Percentiles rank a stretch among this genome's conserved stretches.
These are phyloP conservation scores for Rhizophagus sp. DNA, from an alignment of 192 early-diverging fungal species.

Conservation along the genomic window DNA sequence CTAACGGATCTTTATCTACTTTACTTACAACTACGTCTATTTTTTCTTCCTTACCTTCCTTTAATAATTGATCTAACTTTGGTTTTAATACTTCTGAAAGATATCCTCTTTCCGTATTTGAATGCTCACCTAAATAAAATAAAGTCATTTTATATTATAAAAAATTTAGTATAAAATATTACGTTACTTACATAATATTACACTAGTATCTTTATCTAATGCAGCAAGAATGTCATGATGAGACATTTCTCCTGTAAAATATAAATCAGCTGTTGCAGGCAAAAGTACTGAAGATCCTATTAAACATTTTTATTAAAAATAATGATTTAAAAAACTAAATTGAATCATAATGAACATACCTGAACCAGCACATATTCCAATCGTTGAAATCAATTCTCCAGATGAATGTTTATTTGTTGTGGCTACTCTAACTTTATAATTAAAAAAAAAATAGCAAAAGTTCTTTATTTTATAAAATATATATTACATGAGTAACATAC, in stretches of 20 bases:
- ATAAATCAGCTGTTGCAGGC: constrained; percentile 69
- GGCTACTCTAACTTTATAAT: constrained; percentile 65
- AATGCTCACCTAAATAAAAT: constrained; percentile 68
- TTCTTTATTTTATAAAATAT: not conserved
- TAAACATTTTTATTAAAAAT: not conserved
- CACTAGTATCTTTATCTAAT: constrained; percentile 71
- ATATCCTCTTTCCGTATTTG: constrained; percentile 91
- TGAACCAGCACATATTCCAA: constrained; percentile 95
- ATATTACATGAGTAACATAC: constrained; percentile 31
- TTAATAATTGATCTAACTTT: constrained; percentile 56
- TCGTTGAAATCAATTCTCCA: constrained; percentile 57
- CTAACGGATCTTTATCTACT: constrained; percentile 79
- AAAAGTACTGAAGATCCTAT: constrained; percentile 66
- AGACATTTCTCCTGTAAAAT: constrained; percentile 92
- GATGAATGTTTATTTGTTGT: constrained; percentile 54
- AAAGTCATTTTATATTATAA: not conserved
- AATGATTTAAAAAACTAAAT: not conserved
- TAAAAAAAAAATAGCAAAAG: constrained; percentile 10
- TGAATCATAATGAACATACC: constrained; percentile 36
- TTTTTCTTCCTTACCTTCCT: constrained; percentile 35
- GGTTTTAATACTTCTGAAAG: constrained; percentile 64
- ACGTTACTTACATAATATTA: constrained; percentile 65
- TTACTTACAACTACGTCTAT: constrained; percentile 70
- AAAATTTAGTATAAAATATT: not conserved
- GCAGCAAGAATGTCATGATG: constrained; percentile 94